Percentiles rank a stretch among this genome's conserved stretches.
Evolutionary conservation across 2,329 filamentous ascomycete species (phyloP).

Genomic region (Didymellaceae sp.): DNA sequence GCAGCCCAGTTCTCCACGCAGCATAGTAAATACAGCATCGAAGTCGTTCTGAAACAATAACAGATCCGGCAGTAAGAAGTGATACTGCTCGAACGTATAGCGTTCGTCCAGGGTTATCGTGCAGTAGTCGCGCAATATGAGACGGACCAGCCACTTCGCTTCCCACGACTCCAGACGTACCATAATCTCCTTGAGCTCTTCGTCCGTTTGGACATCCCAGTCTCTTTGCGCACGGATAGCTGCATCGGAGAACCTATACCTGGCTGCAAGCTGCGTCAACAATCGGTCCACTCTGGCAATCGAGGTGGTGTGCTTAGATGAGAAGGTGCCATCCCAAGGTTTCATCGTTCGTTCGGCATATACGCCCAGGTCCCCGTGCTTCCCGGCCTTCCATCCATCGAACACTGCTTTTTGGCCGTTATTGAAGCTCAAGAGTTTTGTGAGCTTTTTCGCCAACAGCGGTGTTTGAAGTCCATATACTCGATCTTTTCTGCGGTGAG

Average conservation of each 20-base stretch:
- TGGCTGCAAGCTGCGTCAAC: constrained; percentile 71
- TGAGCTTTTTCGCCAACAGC: constrained; percentile 70
- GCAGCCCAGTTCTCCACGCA: constrained; percentile 54
- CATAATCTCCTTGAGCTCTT: constrained; percentile 51
- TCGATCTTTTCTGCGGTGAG: constrained; percentile 76
- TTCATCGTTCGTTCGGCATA: constrained; percentile 72
- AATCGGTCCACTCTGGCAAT: constrained; percentile 75
- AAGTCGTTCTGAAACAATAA: constrained; percentile 75
- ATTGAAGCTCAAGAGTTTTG: constrained; percentile 70
- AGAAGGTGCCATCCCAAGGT: constrained; percentile 59
- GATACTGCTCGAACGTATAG: constrained; percentile 65
- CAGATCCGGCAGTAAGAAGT: constrained; percentile 73
- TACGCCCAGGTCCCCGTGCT: constrained; percentile 71
- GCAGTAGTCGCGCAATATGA: constrained; percentile 78
- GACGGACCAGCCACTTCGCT: constrained; percentile 85
- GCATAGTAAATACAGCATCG: constrained; percentile 62
- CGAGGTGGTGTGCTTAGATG: constrained; percentile 53
- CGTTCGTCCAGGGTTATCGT: constrained; percentile 68
- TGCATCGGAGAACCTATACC: constrained; percentile 73
- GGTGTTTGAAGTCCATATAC: constrained; percentile 73
- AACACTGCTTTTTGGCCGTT: constrained; percentile 67
- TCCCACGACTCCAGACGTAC: constrained; percentile 63
- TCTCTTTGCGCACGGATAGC: constrained; percentile 42
- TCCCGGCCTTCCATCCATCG: constrained; percentile 65
- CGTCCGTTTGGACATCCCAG: constrained; percentile 28